A percentile compares a stretch with the other conserved stretches of the same genome.
These are phyloP conservation scores for Fusarium redolens DNA, from an alignment of 2,329 filamentous ascomycete genomes.

Conservation along the genomic window DNA sequence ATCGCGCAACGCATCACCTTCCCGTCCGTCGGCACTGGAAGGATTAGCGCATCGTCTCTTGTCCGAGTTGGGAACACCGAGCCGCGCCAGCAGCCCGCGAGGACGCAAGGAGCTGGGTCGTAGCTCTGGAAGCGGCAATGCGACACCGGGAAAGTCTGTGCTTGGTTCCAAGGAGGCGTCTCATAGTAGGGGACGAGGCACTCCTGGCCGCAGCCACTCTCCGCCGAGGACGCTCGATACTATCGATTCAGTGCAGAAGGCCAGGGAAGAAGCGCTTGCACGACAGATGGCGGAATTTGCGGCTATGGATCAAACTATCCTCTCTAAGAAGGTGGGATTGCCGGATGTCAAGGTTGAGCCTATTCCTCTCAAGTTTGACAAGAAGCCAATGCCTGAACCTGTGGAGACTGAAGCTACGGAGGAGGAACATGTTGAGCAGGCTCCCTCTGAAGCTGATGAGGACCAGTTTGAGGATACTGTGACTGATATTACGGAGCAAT, in stretches of 20 bases:
- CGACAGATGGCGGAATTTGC: constrained; percentile 70
- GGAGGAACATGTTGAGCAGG: constrained; percentile 7
- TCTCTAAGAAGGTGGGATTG: constrained; percentile 65
- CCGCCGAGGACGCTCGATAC: constrained; percentile 50
- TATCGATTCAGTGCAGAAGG: constrained; percentile 44
- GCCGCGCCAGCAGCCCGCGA: constrained; percentile 61
- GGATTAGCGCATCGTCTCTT: constrained; percentile 72
- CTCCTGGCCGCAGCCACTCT: constrained; percentile 56
- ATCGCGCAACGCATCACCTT: constrained; percentile 62
- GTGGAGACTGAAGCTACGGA: constrained; percentile 41
- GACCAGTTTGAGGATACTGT: constrained; percentile 17
- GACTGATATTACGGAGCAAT: constrained; percentile 5
- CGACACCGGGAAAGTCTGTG: constrained; percentile 49
- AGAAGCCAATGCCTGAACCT: constrained; percentile 43
- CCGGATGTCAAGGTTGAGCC: constrained; percentile 56
- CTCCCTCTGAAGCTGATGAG: not conserved
- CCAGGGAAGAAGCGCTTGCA: constrained; percentile 51
- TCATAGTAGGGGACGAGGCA: constrained; percentile 49
- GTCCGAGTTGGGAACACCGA: constrained; percentile 68
- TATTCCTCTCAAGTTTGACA: constrained; percentile 61
- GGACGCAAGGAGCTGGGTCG: constrained; percentile 60
- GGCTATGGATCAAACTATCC: constrained; percentile 72
- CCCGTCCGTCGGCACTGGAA: constrained; percentile 66
- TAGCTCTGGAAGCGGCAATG: constrained; percentile 47
- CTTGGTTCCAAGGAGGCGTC: constrained; percentile 58